Evolutionary conservation across 2,329 filamentous ascomycete genomes (phyloP), one percentile per base, ranked within the genome.

Genomic region (Setomelanomma holmii): DNA sequence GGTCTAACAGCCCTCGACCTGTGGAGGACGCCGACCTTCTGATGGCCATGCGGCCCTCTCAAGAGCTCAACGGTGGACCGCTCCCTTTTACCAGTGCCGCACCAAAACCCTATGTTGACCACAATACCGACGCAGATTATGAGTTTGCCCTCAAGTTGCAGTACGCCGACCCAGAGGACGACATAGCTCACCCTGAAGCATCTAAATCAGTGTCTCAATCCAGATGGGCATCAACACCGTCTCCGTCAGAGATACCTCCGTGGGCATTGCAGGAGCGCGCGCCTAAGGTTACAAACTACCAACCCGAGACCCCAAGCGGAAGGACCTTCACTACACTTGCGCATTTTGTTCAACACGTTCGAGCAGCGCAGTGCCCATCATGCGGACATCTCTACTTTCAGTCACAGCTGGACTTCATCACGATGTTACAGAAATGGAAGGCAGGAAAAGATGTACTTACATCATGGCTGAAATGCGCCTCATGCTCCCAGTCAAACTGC

Each of bases 361-460:
- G 35, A 19, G 44, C 40, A 3, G 50, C 41, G 24, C 27, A 16
- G 27, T 70, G 67, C 42, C 12, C 35, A 12, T 27, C 35, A 6
- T 68, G 64, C 39, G 23, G 52, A 3, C 41, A 40, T 5, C 30
- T 14, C 1, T 46, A 59, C 34, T 58, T 66, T 23, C 19, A 41
- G 1, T 53, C 45, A 4, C 49, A 56, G 23, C 34, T 40, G 4
- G 55, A 66, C 35, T 34, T 61, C 12, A 42, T 17, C 12, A 41
- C 33, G 7, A 33, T 63, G 24, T 61, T 67, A 34, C 34, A 58
- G 11, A 38, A 51, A 7, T 68, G 63, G 63, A 46, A 53, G 3
- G 41, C 51, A 19, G 53, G 49, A 17, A 51, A 27, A 7, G 19
- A 19, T 7, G 30, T 17, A 21, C 45, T 61, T 7, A 58, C 54